A percentile compares a stretch with the other conserved stretches of the same genome.
phyloP scores from a whole-genome alignment of 2,329 filamentous ascomycete species.

The Epicoccum sorghinum region DNA sequence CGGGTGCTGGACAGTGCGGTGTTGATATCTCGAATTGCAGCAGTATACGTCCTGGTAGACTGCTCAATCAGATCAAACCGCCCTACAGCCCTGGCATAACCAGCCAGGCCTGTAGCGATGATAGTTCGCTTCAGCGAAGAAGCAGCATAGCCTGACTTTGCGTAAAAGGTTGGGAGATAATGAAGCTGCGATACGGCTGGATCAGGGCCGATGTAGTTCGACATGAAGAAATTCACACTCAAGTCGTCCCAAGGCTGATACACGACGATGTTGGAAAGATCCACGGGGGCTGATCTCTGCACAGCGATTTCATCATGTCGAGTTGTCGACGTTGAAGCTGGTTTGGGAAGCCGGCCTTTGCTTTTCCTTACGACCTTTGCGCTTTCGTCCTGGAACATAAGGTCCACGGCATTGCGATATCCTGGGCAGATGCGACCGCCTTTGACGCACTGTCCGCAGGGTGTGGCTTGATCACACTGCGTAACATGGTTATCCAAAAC shows the following conservation, averaged over 20 bases:
- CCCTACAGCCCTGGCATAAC: constrained; percentile 26
- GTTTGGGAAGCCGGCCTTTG: constrained; percentile 1
- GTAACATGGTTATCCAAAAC: neutral
- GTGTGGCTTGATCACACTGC: constrained; percentile 36
- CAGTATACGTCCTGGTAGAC: constrained; percentile 29
- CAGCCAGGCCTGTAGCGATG: constrained; percentile 34
- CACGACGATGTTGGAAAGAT: constrained; percentile 26
- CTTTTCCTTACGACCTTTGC: constrained; percentile 26
- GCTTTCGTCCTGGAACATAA: constrained; percentile 40
- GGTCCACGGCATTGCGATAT: constrained; percentile 34
- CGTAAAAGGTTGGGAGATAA: constrained; percentile 32
- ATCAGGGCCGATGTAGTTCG: constrained; percentile 33
- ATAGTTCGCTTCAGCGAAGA: constrained; percentile 26
- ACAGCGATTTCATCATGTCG: neutral
- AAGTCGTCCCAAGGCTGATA: constrained; percentile 34
- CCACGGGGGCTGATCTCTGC: constrained; percentile 11
- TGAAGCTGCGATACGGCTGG: constrained; percentile 29
- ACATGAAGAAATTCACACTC: constrained; percentile 38
- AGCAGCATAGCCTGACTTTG: constrained; percentile 19
- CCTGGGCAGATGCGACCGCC: constrained; percentile 34
- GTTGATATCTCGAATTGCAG: constrained; percentile 33
- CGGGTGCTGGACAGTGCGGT: constrained; percentile 20
- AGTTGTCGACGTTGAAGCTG: neutral
- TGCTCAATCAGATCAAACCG: constrained; percentile 21
- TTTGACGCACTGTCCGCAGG: constrained; percentile 37